Conservation (phyloP, 192 early-diverging fungal species). For the Obelidium mucronatum region DNA sequence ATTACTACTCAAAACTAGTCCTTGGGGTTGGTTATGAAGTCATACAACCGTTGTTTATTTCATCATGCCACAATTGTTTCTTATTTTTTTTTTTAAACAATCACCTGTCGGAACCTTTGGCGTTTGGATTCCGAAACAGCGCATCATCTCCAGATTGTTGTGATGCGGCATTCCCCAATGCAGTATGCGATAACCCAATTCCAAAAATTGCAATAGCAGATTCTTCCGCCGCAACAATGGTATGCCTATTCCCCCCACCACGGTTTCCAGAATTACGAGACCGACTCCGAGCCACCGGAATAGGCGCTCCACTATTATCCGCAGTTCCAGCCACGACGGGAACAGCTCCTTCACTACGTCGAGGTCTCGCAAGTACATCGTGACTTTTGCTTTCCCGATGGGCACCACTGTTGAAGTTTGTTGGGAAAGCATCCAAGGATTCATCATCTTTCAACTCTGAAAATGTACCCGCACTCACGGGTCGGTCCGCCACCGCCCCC, state of each 20-base stretch:
- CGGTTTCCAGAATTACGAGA: neutral
- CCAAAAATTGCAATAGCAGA: constrained; percentile 16
- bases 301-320: neutral
- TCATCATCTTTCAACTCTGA: no score
- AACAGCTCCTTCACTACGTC: no score
- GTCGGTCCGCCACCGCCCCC: neutral
- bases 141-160: neutral
- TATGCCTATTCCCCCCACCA: neutral
- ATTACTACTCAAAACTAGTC: no score
- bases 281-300: neutral
- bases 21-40: no score
- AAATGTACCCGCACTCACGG: neutral
- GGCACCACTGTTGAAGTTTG: no score
- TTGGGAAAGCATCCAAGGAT: neutral
- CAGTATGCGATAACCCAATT: neutral
- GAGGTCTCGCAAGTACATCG: no score
- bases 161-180: constrained; percentile 12
- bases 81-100: neutral
- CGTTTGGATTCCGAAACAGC: neutral
- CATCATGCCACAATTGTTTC: neutral
- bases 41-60: no score
- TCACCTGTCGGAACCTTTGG: neutral
- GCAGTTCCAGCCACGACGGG: neutral
- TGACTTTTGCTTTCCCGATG: no score
- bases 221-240: constrained; percentile 26